phyloP scores from a whole-genome alignment of 495 filamentous ascomycete species.

The Lepraria neglecta region DNA sequence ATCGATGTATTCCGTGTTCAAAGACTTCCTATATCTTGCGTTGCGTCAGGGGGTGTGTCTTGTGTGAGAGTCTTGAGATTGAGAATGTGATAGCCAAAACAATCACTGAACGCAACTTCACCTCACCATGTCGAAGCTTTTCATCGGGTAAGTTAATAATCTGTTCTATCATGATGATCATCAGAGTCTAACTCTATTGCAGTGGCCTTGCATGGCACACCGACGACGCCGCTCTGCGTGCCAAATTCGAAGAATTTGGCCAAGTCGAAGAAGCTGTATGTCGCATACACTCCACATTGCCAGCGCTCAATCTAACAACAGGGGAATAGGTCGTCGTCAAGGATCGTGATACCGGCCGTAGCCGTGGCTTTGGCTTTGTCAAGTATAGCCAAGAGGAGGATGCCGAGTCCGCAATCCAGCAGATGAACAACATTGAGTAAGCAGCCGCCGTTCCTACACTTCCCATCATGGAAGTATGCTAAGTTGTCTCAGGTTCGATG shows the following conservation, averaged over 20 bases:
- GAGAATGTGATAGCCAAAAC: conserved; percentile 32
- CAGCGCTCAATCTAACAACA: conserved; percentile 24
- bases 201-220: conserved; percentile 99
- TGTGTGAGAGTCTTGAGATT: conserved; percentile 38
- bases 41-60: conserved; percentile 30
- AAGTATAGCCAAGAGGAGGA: conserved; percentile 76
- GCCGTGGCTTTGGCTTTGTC: conserved; percentile 96
- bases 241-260: conserved; percentile 87
- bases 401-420: conserved; percentile 69
- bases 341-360: conserved; percentile 91
- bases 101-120: conserved; percentile 23
- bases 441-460: conserved; percentile 26
- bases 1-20: conserved; percentile 28
- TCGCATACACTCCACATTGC: conserved; percentile 27
- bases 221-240: conserved; percentile 70
- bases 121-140: conserved; percentile 74
- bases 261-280: conserved; percentile 87
- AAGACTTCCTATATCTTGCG: conserved; percentile 28
- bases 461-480: not conserved
- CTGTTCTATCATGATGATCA: conserved; percentile 12
- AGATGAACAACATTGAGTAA: conserved; percentile 94
- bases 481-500: conserved; percentile 69
- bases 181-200: conserved; percentile 16
- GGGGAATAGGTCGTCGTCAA: conserved; percentile 80
- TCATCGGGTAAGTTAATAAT: conserved; percentile 66